These are phyloP conservation scores for Penicillium herquei DNA, from an alignment of 495 filamentous ascomycete species.

Conservation along the genomic window DNA sequence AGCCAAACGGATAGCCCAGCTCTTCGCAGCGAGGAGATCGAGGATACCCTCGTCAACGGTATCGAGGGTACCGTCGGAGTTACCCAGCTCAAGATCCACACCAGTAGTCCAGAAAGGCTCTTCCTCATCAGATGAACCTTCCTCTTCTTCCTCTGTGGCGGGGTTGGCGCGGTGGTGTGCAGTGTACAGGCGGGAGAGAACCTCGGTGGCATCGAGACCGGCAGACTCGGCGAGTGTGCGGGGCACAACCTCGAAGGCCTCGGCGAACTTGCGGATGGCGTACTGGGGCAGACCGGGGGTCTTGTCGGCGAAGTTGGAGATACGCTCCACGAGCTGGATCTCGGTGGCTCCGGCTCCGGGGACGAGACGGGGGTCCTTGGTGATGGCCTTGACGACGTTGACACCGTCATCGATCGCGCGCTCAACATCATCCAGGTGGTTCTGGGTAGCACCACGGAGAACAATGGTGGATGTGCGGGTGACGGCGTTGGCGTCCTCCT, in stretches of 20 bases:
- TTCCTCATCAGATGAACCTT: slow-evolving; percentile 45
- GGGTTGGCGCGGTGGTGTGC: slow-evolving; percentile 67
- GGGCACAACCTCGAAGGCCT: slow-evolving; percentile 96
- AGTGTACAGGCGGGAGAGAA: slow-evolving; percentile 85
- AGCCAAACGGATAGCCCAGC: slow-evolving; percentile 93
- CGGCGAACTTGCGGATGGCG: slow-evolving; percentile 93
- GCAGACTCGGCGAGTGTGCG: slow-evolving; percentile 91
- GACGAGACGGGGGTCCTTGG: slow-evolving; percentile 84
- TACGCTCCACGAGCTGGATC: slow-evolving; percentile 89
- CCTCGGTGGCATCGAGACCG: slow-evolving; percentile 93
- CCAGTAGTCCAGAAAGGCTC: slow-evolving; percentile 83
- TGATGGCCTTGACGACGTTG: slow-evolving; percentile 98
- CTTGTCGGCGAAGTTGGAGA: slow-evolving; percentile 82
- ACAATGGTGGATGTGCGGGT: slow-evolving; percentile 95
- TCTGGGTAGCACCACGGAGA: slow-evolving; percentile 93
- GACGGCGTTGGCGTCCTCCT: slow-evolving; percentile 86
- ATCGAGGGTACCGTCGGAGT: slow-evolving; percentile 78
- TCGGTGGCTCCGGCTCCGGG: slow-evolving; percentile 96
- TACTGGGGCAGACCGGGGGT: slow-evolving; percentile 92
- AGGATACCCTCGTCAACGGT: slow-evolving; percentile 87
- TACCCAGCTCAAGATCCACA: slow-evolving; percentile 88
- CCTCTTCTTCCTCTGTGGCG: slow-evolving; percentile 36
- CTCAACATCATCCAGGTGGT: slow-evolving; percentile 96
- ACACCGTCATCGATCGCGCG: slow-evolving; percentile 97
- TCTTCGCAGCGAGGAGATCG: slow-evolving; percentile 86